phyloP scores from a whole-genome alignment of 768 basidiomycete genomes.

The Leucosporidium yakuticum region DNA sequence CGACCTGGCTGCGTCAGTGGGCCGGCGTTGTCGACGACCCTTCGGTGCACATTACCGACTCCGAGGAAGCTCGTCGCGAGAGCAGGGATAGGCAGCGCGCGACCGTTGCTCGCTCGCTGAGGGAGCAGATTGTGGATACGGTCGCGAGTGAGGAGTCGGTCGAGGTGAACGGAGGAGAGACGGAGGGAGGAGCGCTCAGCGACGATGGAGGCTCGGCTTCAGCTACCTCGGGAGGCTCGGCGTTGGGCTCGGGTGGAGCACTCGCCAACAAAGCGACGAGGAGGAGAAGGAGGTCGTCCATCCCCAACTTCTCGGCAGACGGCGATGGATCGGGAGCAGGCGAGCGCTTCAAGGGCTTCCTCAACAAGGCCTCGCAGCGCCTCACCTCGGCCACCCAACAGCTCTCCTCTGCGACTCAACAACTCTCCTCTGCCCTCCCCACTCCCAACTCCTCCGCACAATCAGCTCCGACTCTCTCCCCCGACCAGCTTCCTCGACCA shows the following conservation, averaged over 20 bases:
- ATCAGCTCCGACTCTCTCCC: not conserved
- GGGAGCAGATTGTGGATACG: not conserved
- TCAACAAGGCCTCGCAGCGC: conserved; percentile 10
- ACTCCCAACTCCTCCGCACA: not conserved
- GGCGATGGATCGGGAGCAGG: conserved; percentile 8
- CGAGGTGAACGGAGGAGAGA: not conserved
- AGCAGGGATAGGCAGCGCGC: not conserved
- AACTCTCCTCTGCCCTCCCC: conserved; percentile 1
- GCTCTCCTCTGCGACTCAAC: not conserved
- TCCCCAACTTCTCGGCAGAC: conserved; percentile 3
- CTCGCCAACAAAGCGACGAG: not conserved
- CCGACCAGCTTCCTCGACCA: not conserved
- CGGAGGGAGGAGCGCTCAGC: not conserved
- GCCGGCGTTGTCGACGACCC: not conserved
- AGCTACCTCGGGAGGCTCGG: not conserved
- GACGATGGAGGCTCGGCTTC: conserved; percentile 6
- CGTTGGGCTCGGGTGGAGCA: not conserved
- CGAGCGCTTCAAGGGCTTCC: conserved; percentile 25
- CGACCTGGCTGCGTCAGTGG: conserved; percentile 22
- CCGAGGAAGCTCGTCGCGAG: not conserved
- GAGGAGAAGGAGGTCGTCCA: conserved; percentile 7
- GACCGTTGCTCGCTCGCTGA: not conserved
- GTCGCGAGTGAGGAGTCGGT: no score
- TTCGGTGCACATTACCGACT: not conserved
- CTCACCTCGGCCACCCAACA: conserved; percentile 3